Conservation (phyloP, 352 stramenopile genomes). For the Globisporangium spiculum region DNA sequence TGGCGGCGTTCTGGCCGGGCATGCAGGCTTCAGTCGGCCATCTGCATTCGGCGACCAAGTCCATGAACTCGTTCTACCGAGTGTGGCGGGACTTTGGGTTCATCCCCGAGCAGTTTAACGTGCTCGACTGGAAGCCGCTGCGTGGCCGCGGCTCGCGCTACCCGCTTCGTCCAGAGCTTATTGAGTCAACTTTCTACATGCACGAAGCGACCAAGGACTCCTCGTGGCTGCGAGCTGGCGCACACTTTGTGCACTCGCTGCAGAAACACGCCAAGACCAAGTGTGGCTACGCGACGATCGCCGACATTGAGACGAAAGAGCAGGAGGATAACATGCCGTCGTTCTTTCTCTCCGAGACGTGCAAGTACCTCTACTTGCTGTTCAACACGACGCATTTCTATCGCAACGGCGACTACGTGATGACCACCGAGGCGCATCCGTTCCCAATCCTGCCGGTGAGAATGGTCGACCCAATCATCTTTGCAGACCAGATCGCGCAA, state of each 20-base stretch:
- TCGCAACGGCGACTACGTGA: conserved; percentile 88
- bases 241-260: conserved; percentile 81
- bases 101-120: conserved; percentile 96
- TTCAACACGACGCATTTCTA: conserved; percentile 93
- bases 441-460: conserved; percentile 76
- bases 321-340: conserved; percentile 97
- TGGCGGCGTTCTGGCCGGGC: conserved; percentile 96
- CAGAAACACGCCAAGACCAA: conserved; percentile 89
- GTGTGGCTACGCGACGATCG: conserved; percentile 93
- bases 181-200: conserved; percentile 97
- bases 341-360: conserved; percentile 98
- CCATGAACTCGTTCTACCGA: conserved; percentile 94
- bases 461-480: conserved; percentile 42
- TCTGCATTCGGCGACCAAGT: conserved; percentile 70
- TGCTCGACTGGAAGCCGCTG: conserved; percentile 69
- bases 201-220: conserved; percentile 88
- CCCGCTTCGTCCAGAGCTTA: conserved; percentile 95
- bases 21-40: conserved; percentile 95
- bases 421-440: conserved; percentile 96
- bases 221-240: conserved; percentile 77
- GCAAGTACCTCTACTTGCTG: conserved; percentile 99
- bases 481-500: conserved; percentile 16
- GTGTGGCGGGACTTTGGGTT: conserved; percentile 95
- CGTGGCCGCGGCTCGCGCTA: conserved; percentile 70
- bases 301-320: conserved; percentile 81